Evolutionary conservation across 2,329 filamentous ascomycete species (phyloP), one percentile per base, ranked within the genome.

Genomic region (Cadophora sp.): DNA sequence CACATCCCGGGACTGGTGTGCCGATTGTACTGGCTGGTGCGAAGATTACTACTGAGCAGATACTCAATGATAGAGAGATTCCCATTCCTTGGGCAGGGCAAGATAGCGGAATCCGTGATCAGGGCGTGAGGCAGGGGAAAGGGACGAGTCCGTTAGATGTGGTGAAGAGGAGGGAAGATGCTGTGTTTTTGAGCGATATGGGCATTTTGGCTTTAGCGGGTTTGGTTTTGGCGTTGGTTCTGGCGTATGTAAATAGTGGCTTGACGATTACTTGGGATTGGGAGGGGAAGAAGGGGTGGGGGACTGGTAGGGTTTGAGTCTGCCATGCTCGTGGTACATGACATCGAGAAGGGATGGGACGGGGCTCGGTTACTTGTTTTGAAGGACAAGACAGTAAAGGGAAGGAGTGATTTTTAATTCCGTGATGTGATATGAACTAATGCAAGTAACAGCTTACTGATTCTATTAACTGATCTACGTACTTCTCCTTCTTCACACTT

Each of bases 1-100:
- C 90, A 22, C 91, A 94, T 79, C 91, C 91, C 0, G 91, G 91
- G 1, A 93, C 91, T 0, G 91, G 91, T 0, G 91, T 93, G 22
- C 91, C 91, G 3, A 91, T 93, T 65, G 88, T 89, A 30, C 79
- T 93, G 11, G 90, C 90, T 0, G 90, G 91, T 0, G 87, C 88
- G 9, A 90, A 88, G 76, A 83, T 93, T 64, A 85, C 86, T 0
- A 81, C 79, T 9, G 83, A 84, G 72, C 83, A 87, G 76, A 80
- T 88, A 5, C 71, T 86, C 14, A 74, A 77, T 6, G 75, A 76
- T 45, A 36, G 66, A 2, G 62, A 64, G 0, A 43, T 69, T 11
- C 6, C 5, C 0, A 59, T 73, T 5, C 75, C 74, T 1, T 75
- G 75, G 74, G 59, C 56, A 36, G 65, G 60, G 4, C 68, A 65